Base-by-base conservation (phyloP, 2,329 filamentous ascomycete genomes). In the Bipolaris victoriae region DNA sequence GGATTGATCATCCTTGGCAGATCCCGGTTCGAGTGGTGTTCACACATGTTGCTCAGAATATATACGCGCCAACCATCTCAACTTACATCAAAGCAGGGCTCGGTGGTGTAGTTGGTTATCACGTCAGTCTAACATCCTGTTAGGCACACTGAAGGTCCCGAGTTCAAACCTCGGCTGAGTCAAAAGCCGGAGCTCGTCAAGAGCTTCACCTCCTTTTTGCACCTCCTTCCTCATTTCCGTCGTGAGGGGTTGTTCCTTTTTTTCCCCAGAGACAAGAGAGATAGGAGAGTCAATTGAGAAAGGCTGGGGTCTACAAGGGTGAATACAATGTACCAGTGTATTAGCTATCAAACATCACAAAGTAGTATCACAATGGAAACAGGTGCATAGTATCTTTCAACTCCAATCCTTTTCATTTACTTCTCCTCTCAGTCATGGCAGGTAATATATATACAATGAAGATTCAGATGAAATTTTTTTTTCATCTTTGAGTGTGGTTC, bases 101-200 rank as follows among this genome's bases (percentile, higher is more conserved):
- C 66, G 69, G 60, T 76, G 74, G 76, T 79, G 77, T 79, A 79
- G 77, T 78, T 78, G 77, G 76, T 78, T 78, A 79, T 79, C 76
- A 78, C 77, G 76, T 78, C 72, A 78, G 77, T 78, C 76, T 79
- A 78, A 79, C 77, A 78, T 13, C 7, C 11, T 39, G 55, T 54
- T 43, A 54, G 50, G 37, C 41, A 37, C 55, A 57, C 55, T 57
- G 55, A 57, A 57, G 55, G 55, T 57, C 55, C 55, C 43, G 55
- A 57, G 55, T 57, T 57, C 55, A 54, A 57, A 54, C 55, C 55
- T 57, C 55, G 43, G 55, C 52, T 57, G 55, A 57, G 55, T 57
- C 55, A 56, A 50, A 41, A 50, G 48, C 48, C 48, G 48, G 48
- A 50, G 16, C 37, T 50, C 48, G 18, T 31, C 4, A 15, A 35